A percentile compares a stretch with the other conserved stretches of the same genome.
Evolutionary conservation across 208 protist species (phyloP).

Genomic region (Crithidia bombi): DNA sequence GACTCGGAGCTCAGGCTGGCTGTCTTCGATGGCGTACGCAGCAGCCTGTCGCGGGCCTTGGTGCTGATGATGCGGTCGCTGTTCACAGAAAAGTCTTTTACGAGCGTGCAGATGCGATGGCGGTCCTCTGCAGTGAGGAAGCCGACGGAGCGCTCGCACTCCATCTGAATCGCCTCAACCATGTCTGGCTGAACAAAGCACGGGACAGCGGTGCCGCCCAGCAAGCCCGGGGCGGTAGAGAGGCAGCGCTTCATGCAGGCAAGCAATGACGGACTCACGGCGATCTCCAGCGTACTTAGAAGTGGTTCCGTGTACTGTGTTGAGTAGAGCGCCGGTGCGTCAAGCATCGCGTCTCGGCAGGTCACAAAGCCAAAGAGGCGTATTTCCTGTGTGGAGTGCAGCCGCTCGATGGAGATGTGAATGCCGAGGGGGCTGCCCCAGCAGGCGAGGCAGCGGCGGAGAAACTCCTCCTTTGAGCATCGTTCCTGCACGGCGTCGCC

Average conservation of each 20-base stretch:
- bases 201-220: constrained; percentile 24
- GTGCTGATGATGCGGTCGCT: constrained; percentile 40
- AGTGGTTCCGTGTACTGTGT: constrained; percentile 20
- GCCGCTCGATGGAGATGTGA: constrained; percentile 38
- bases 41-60: constrained; percentile 40
- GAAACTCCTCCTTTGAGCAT: constrained; percentile 60
- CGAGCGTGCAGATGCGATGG: constrained; percentile 43
- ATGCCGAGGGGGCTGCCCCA: constrained; percentile 72
- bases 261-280: constrained; percentile 54
- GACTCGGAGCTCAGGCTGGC: constrained; percentile 21
- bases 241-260: constrained; percentile 54
- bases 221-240: constrained; percentile 58
- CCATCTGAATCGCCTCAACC: constrained; percentile 55
- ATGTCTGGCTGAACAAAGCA: constrained; percentile 61
- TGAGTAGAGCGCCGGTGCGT: constrained; percentile 29
- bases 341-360: constrained; percentile 25
- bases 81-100: constrained; percentile 37
- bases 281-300: constrained; percentile 48
- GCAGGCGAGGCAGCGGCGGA: constrained; percentile 54
- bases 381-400: constrained; percentile 24
- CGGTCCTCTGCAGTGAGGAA: constrained; percentile 55
- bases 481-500: constrained; percentile 30
- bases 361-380: constrained; percentile 34
- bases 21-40: constrained; percentile 32
- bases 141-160: constrained; percentile 82